A percentile compares a stretch with the other conserved stretches of the same genome.
phyloP scores from a whole-genome alignment of 345 rosid species.

The Alliaria petiolata region DNA sequence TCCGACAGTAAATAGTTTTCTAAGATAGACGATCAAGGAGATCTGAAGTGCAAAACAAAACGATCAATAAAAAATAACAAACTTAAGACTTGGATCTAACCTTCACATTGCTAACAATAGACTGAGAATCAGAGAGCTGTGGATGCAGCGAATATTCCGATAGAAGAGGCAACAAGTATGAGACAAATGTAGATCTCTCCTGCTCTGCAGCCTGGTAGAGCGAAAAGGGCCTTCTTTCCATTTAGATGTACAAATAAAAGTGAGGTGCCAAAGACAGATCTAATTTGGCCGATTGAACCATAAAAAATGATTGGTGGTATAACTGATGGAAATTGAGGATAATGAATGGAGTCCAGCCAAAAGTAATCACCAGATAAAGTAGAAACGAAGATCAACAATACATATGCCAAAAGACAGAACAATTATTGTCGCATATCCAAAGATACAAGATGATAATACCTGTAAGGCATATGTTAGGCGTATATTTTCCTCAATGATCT shows the following conservation, averaged over 20 bases:
- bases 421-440: conserved; percentile 8
- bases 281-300: background rate
- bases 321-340: conserved; percentile 2
- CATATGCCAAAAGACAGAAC: background rate
- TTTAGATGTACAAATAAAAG: background rate
- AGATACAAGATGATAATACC: conserved; percentile 40
- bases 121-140: conserved; percentile 82
- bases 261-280: background rate
- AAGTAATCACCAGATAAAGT: background rate
- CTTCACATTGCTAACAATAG: conserved; percentile 93
- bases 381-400: conserved; percentile 9
- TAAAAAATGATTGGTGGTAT: background rate
- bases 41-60: conserved; percentile 8
- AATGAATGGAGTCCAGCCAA: background rate
- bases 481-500: conserved; percentile 94
- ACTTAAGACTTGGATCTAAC: conserved; percentile 38
- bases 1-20: background rate
- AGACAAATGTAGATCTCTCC: conserved; percentile 87
- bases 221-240: conserved; percentile 6
- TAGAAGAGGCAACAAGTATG: conserved; percentile 87
- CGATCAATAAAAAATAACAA: background rate
- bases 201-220: conserved; percentile 81
- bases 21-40: no score
- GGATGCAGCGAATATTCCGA: conserved; percentile 88
- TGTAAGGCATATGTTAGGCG: conserved; percentile 86